Evolutionary conservation across 805 yeast species (phyloP), one percentile per base, ranked within the genome.

Genomic region (Yarrowia deformans): DNA sequence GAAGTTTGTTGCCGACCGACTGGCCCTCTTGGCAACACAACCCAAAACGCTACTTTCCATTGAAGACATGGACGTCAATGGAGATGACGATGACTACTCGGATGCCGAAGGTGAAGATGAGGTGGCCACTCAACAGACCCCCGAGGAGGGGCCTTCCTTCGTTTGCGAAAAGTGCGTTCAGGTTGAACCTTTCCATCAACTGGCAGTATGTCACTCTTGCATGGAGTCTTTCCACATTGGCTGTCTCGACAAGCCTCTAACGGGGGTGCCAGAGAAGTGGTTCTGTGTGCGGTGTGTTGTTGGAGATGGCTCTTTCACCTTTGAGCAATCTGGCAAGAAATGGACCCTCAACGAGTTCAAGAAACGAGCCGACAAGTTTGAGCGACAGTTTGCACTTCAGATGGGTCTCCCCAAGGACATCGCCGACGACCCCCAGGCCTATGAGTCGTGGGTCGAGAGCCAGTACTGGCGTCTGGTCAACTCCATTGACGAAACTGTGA

Each of bases 221-320:
- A 87, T 89, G 70, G 83, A 83, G 66, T 84, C 85, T 1, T 91
- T 80, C 77, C 97, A 93, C 77, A 81, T 82, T 78, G 78, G 80
- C 48, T 92, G 97, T 75, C 79, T 92, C n/a, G 78, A 78, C 14
- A 89, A 89, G 2, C 79, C 88, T 1, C 93, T 93, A 0, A 75
- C 81, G 34, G 32, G 45, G 16, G 72, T 60, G 34, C 85, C 85
- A 12, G 84, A 82, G 18, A 60, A 60, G 14, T 93, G 97, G 97
- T 88, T 84, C 75, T 93, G 98, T 77, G 89, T 89, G 63, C 84
- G 84, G 69, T 93, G 98, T 77, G 80, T 93, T n/a, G 82, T 90
- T 14, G 97, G 97, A 0, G 89, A 91, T 49, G 94, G 95, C 1
- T 93, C 88, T 72, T 93, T 91, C 75, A 97, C 97, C 0, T 93